phyloP scores from a whole-genome alignment of 129 eudicot species.

The Erigeron canadensis region DNA sequence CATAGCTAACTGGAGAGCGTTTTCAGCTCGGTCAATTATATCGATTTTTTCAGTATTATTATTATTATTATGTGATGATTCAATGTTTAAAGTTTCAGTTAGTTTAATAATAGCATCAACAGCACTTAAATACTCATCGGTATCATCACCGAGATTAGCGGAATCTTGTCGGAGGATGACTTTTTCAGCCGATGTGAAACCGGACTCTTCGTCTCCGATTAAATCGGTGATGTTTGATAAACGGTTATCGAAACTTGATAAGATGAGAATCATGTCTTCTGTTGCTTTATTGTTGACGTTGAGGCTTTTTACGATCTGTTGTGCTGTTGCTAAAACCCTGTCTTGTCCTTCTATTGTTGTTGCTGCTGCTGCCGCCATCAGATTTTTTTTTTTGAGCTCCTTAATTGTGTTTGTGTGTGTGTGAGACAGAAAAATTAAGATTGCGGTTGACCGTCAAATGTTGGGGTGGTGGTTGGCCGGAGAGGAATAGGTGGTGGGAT shows the following conservation, averaged over 20 bases:
- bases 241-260: slow-evolving; percentile 82
- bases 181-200: slow-evolving; percentile 58
- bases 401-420: slow-evolving; percentile 1
- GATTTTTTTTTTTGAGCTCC: too few species aligned
- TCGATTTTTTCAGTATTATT: slow-evolving; percentile 24
- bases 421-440: too few species aligned
- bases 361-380: slow-evolving; percentile 32
- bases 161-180: slow-evolving; percentile 49
- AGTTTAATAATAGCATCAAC: slow-evolving; percentile 56
- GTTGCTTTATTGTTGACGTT: slow-evolving; percentile 54
- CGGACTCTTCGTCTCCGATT: slow-evolving; percentile 24
- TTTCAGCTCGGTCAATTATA: slow-evolving; percentile 68
- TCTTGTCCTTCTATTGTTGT: slow-evolving; percentile 71
- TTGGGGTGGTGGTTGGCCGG: too few species aligned
- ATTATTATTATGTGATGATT: too few species aligned
- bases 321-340: slow-evolving; percentile 81
- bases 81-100: slow-evolving; percentile 45
- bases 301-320: slow-evolving; percentile 75
- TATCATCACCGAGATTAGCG: slow-evolving; percentile 18
- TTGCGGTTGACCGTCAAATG: too few species aligned
- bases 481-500: too few species aligned
- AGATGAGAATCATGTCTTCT: slow-evolving; percentile 74
- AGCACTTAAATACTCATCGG: slow-evolving; percentile 51
- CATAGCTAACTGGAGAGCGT: slow-evolving; percentile 79
- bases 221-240: slow-evolving; percentile 66